Evolutionary conservation across 2,329 filamentous ascomycete genomes (phyloP).

Genomic region (Talaromyces islandicus): DNA sequence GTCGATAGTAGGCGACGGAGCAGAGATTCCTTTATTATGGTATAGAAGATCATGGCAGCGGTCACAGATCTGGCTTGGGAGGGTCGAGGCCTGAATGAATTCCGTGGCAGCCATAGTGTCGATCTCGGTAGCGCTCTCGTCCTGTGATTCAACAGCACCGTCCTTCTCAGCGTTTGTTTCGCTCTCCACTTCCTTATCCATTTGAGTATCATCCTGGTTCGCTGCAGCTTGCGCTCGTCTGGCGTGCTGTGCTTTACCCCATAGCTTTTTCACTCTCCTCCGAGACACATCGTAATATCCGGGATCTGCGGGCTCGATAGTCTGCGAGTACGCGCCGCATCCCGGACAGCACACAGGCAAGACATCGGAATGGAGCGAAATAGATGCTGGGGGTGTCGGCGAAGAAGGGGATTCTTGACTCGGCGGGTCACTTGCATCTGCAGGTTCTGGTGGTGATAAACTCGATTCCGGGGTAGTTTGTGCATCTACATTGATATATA

Average conservation of each 20-base stretch:
- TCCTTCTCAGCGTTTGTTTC: not conserved
- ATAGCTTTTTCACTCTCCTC: constrained; percentile 33
- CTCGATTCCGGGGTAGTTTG: not conserved
- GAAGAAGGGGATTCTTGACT: constrained; percentile 1
- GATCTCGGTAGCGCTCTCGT: not conserved
- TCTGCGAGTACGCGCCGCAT: constrained; percentile 57
- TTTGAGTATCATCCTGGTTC: not conserved
- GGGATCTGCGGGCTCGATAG: constrained; percentile 47
- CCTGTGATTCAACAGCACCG: constrained; percentile 3
- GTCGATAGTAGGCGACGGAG: constrained; percentile 73
- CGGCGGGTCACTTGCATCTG: not conserved
- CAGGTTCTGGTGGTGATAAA: not conserved
- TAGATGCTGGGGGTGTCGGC: constrained; percentile 11
- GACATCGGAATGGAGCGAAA: constrained; percentile 11
- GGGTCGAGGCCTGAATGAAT: constrained; percentile 16
- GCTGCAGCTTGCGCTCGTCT: not conserved
- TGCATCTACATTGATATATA: not conserved
- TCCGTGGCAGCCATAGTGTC: constrained; percentile 16
- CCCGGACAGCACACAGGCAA: constrained; percentile 55
- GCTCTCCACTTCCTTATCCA: not conserved
- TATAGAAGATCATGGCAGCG: constrained; percentile 79
- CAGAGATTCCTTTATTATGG: constrained; percentile 64
- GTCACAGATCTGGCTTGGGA: constrained; percentile 57
- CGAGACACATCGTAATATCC: constrained; percentile 52
- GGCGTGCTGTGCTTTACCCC: constrained; percentile 6